These are phyloP conservation scores for Calonectria hongkongensis DNA, from an alignment of 2,329 filamentous ascomycete genomes.

Conservation along the genomic window DNA sequence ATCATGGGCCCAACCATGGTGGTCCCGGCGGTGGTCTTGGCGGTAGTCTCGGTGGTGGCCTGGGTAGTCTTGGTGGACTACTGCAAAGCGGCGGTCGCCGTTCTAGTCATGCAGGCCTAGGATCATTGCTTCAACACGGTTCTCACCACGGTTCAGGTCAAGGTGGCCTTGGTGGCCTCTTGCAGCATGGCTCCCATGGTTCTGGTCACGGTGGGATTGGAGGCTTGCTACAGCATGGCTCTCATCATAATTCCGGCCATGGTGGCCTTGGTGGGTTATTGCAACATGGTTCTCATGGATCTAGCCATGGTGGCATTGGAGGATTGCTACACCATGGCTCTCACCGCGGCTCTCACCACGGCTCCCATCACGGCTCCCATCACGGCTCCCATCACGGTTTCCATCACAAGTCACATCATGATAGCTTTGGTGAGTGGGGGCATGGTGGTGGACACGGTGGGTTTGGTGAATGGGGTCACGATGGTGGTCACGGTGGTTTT, in stretches of 20 bases:
- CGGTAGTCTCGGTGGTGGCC: too few relatives aligned
- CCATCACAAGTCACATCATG: not conserved
- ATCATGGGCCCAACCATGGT: not conserved
- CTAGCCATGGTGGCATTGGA: not conserved
- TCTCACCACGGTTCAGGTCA: too few relatives aligned
- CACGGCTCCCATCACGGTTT: not conserved
- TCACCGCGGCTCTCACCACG: too few relatives aligned
- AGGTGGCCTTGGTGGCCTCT: not conserved
- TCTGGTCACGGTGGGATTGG: not conserved
- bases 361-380: not conserved
- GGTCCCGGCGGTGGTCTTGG: too few relatives aligned
- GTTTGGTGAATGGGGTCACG: slow-evolving; percentile 8
- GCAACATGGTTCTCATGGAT: not conserved
- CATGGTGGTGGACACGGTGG: not conserved
- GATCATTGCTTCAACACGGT: too few relatives aligned
- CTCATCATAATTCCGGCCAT: not conserved
- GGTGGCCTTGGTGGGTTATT: not conserved
- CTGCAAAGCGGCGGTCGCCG: not conserved
- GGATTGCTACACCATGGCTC: not conserved
- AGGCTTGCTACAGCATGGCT: not conserved
- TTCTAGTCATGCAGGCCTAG: not conserved
- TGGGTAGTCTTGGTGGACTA: too few relatives aligned
- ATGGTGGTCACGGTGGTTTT: not conserved
- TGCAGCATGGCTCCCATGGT: not conserved
- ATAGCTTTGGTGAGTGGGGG: not conserved